phyloP scores from a whole-genome alignment of 1,139 yeast species.

The Candida tropicalis region DNA sequence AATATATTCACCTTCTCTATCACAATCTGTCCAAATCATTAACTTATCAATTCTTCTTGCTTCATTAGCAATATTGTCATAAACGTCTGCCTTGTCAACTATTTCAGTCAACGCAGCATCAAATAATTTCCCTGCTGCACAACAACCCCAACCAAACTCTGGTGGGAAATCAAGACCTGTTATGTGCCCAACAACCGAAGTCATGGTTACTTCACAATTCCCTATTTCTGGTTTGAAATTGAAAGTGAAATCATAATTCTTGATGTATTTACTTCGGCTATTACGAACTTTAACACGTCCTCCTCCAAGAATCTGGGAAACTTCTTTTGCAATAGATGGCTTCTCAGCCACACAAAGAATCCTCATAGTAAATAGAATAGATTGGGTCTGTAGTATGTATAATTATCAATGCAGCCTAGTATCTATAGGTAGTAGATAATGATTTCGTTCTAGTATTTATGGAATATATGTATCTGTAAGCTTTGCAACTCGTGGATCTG shows the following conservation, averaged over 20 bases:
- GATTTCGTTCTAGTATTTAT: too few relatives aligned
- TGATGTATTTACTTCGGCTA: constrained; percentile 63
- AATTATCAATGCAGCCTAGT: too few relatives aligned
- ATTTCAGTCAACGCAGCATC: constrained; percentile 61
- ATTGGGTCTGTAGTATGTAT: too few relatives aligned
- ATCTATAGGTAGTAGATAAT: too few relatives aligned
- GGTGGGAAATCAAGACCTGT: constrained; percentile 66
- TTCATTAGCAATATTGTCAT: constrained; percentile 69
- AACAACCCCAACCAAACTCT: constrained; percentile 67
- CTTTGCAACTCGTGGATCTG: too few relatives aligned
- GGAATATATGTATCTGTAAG: background rate
- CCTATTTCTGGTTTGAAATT: constrained; percentile 59
- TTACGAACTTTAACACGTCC: constrained; percentile 55
- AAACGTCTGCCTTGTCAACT: constrained; percentile 50
- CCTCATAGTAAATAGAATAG: constrained; percentile 47
- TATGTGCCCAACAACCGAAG: constrained; percentile 89
- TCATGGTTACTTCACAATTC: constrained; percentile 80
- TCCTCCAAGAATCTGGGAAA: constrained; percentile 75
- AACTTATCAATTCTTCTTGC: constrained; percentile 61
- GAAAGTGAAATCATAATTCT: constrained; percentile 78
- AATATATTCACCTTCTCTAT: constrained; percentile 95
- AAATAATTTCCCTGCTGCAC: constrained; percentile 66
- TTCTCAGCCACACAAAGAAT: constrained; percentile 97
- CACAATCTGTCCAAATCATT: constrained; percentile 99
- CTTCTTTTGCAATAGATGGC: constrained; percentile 90